Evolutionary conservation across 192 early-diverging fungal species (phyloP), one percentile per base, ranked within the genome.

Genomic region (Coemansia sp.): DNA sequence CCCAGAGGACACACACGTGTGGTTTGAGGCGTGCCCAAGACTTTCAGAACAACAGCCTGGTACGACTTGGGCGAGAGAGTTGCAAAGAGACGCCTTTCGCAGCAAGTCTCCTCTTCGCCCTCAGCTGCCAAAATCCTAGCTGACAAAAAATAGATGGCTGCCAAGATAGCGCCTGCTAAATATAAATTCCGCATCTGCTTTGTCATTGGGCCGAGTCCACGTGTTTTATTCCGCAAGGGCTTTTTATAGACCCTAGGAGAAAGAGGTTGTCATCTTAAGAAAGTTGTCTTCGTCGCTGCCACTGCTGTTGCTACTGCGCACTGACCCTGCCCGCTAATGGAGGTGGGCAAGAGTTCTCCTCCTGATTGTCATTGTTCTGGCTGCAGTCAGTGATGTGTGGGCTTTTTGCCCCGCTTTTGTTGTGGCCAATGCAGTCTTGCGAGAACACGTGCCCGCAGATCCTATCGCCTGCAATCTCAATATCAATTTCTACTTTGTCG

Each of bases 161-260:
- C 35, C 35, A 45, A 45, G 44, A 45, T 30, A 41, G 40, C 40
- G 13, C 24, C 55, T 58, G 4, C 18, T 32, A 58, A 32, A 12
- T 12, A 41, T 41, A 20, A 58, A n/a, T 30, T 58, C 55, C 55
- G 32, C 55, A 32, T 58, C 32, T 58, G 24, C 55, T 58, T 58
- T 58, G 29, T 32, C 32, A 35, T 58, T 58, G 45, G 45, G 18
- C 45, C 45, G 45, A 24, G 18, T 20, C 45, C 45, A 49, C 18
- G 45, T 49, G 45, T 22, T 20, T 49, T 49, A 7, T 56, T 56
- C 30, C 30, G 13, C 13, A 56, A 56, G 27, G 24, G 24, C 24
- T 56, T 8, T 5, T 8, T 34, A 32, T 16, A 34, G 15, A 20
- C 5, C 20, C 22, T 10, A 20, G 18, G 18, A 49, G 45, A 49